Conservation (phyloP, 257 asterid species). For the Leptodermis oblonga region DNA sequence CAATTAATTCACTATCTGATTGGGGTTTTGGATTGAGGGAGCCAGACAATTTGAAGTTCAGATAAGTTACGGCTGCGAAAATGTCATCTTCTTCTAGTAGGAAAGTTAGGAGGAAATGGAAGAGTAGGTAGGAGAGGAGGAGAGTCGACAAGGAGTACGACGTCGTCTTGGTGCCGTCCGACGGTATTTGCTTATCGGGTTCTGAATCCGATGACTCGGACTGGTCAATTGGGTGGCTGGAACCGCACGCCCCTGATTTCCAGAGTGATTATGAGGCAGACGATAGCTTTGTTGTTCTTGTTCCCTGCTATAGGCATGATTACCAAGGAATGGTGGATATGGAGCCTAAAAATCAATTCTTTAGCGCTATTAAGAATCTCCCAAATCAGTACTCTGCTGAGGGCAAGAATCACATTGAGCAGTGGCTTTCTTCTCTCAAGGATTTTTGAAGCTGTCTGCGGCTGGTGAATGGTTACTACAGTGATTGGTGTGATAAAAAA, state of each 20-base stretch:
- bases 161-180: slow-evolving; percentile 83
- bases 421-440: slow-evolving; percentile 79
- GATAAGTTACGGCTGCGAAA: slow-evolving; percentile 45
- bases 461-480: slow-evolving; percentile 5
- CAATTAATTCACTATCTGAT: slow-evolving; percentile 60
- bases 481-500: slow-evolving; percentile 7
- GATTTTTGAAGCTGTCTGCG: slow-evolving; percentile 45
- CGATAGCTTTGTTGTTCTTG: slow-evolving; percentile 84
- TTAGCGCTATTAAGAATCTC: slow-evolving; percentile 44
- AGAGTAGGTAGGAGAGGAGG: slow-evolving; percentile 79
- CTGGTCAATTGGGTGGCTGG: slow-evolving; percentile 98
- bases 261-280: slow-evolving; percentile 69
- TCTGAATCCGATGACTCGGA: slow-evolving; percentile 91
- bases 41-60: slow-evolving; percentile 52
- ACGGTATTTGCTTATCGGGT: slow-evolving; percentile 80
- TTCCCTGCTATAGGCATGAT: slow-evolving; percentile 82
- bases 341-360: slow-evolving; percentile 40
- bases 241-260: slow-evolving; percentile 82
- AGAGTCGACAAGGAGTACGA: slow-evolving; percentile 71
- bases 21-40: slow-evolving; percentile 77
- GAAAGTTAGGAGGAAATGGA: slow-evolving; percentile 71
- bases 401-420: slow-evolving; percentile 64
- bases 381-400: slow-evolving; percentile 56
- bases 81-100: slow-evolving; percentile 47
- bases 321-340: slow-evolving; percentile 28